Conservation (phyloP, 192 early-diverging fungal species). For the Spinellus fusiger region DNA sequence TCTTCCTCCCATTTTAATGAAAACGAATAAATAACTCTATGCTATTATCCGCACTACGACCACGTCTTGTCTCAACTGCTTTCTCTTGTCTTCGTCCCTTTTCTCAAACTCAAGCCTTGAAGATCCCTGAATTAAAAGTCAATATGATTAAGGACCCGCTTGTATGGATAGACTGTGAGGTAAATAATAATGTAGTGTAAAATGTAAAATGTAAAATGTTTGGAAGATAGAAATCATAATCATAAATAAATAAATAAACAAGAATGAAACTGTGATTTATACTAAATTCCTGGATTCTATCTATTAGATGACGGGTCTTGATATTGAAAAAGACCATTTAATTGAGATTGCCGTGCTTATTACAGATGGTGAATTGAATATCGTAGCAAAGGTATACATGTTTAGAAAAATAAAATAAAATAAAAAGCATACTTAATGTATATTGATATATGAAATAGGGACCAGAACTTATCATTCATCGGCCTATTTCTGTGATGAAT, state of each 20-base stretch:
- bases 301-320: slow-evolving; percentile 73
- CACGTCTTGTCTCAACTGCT: too few species aligned
- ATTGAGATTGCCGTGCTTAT: slow-evolving; percentile 89
- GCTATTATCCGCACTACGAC: too few species aligned
- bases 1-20: too few species aligned
- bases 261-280: background rate
- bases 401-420: background rate
- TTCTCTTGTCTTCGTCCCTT: too few species aligned
- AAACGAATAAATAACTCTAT: too few species aligned
- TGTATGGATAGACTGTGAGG: slow-evolving; percentile 84
- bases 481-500: slow-evolving; percentile 69
- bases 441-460: slow-evolving; percentile 35
- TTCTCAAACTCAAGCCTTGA: too few species aligned
- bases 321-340: slow-evolving; percentile 65
- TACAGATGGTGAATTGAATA: slow-evolving; percentile 82
- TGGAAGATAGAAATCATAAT: background rate
- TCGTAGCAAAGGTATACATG: slow-evolving; percentile 62
- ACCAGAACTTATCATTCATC: slow-evolving; percentile 67
- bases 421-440: background rate
- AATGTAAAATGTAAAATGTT: background rate
- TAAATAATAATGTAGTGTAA: slow-evolving; percentile 6
- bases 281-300: background rate
- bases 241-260: background rate
- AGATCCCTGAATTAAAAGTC: background rate
- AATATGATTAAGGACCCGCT: slow-evolving; percentile 47